These are phyloP conservation scores for Aphanomyces invadans DNA, from an alignment of 352 stramenopile species.

Conservation along the genomic window DNA sequence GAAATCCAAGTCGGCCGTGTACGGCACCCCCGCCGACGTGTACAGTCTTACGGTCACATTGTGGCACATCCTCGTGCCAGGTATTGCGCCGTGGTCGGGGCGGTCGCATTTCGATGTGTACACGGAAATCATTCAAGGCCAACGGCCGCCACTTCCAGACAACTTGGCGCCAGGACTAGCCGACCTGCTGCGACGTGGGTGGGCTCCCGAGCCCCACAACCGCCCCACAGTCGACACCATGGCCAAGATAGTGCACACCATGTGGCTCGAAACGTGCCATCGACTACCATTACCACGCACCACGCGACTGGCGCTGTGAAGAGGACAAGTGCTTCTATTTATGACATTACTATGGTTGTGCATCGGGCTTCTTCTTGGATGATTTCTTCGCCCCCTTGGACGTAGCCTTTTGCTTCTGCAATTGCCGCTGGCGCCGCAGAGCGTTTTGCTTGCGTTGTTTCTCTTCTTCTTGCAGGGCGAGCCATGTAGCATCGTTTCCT, in stretches of 20 bases:
- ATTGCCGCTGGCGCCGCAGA: not conserved
- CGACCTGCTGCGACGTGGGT: not conserved
- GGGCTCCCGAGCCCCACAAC: not conserved
- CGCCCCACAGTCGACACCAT: not conserved
- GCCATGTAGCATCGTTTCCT: conserved; percentile 39
- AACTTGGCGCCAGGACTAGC: not conserved
- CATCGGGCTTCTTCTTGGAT: not conserved
- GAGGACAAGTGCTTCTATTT: too few species aligned
- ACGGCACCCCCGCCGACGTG: conserved; percentile 69
- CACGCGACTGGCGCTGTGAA: not conserved
- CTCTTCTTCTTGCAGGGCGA: conserved; percentile 42
- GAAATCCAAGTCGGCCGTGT: conserved; percentile 52
- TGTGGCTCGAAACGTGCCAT: not conserved
- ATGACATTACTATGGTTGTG: too few species aligned
- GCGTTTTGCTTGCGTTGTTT: conserved; percentile 29
- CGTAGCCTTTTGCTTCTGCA: conserved; percentile 11
- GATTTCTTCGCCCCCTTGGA: not conserved
- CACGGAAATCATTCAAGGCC: conserved; percentile 55
- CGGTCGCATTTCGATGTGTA: conserved; percentile 78
- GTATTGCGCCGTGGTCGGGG: conserved; percentile 58
- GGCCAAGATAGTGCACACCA: not conserved
- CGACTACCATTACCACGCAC: not conserved
- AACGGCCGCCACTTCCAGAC: conserved; percentile 37
- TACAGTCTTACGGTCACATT: conserved; percentile 84
- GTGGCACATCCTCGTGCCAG: conserved; percentile 80